Evolutionary conservation across 129 eudicot species (phyloP).

Genomic region (carrot (Daucus carota)): DNA sequence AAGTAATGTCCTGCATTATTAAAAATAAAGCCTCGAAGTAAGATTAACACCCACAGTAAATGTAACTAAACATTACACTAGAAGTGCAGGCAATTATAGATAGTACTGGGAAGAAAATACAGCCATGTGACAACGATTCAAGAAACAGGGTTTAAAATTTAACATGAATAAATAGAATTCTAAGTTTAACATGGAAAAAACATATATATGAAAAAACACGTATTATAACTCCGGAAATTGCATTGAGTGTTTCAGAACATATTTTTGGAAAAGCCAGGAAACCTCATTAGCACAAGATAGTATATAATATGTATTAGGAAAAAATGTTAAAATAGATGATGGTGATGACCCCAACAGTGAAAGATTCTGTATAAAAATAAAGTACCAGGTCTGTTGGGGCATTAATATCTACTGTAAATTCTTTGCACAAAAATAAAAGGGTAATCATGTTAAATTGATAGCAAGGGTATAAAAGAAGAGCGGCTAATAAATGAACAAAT

Average conservation of each 20-base stretch:
- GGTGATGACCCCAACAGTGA: not conserved
- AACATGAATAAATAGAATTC: too few relatives aligned
- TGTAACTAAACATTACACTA: not conserved
- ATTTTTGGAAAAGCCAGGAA: too few relatives aligned
- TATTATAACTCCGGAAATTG: too few relatives aligned
- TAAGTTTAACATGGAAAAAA: too few relatives aligned
- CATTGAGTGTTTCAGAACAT: too few relatives aligned
- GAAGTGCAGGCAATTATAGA: not conserved
- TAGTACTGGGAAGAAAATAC: not conserved
- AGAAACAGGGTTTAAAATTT: too few relatives aligned
- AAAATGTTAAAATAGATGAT: not conserved
- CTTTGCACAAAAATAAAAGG: not conserved
- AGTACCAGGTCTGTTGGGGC: not conserved
- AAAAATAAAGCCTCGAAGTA: not conserved
- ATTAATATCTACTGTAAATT: not conserved
- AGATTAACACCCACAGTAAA: not conserved
- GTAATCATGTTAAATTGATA: not conserved
- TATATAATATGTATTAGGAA: too few relatives aligned
- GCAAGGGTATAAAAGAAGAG: not conserved
- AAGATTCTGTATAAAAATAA: not conserved
- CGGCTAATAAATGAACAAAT: not conserved
- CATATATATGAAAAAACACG: too few relatives aligned
- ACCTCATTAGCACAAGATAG: too few relatives aligned
- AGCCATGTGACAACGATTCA: not conserved
- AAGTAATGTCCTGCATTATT: conserved; percentile 67